Percentiles rank a stretch among this genome's conserved stretches.
Conservation (phyloP, 2,329 filamentous ascomycete genomes). For the Arthrobotrys megalospora region DNA sequence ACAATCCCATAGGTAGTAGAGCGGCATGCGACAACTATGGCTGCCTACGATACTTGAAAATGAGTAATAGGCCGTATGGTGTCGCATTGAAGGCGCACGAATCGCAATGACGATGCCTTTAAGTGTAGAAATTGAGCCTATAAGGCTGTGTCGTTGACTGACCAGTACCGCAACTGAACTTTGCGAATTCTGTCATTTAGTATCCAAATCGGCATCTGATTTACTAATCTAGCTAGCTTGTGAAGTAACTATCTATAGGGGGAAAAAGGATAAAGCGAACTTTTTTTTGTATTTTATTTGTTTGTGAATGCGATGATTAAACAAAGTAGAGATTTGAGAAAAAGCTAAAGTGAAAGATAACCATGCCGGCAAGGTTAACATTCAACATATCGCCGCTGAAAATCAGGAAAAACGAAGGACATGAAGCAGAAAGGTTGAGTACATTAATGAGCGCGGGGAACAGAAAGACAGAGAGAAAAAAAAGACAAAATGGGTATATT, state of each 20-base stretch:
- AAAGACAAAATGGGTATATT: slow-evolving; percentile 58
- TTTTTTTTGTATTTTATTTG: slow-evolving; percentile 58
- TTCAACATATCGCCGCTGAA: slow-evolving; percentile 26
- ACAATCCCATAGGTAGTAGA: not conserved
- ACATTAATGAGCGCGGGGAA: not conserved
- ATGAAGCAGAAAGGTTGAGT: slow-evolving; percentile 5
- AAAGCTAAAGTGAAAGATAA: slow-evolving; percentile 46
- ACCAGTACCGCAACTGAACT: no score
- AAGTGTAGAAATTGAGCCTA: no score
- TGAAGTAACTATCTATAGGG: not conserved
- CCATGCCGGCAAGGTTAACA: slow-evolving; percentile 58
- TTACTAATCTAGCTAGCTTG: no score
- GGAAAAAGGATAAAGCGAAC: slow-evolving; percentile 12
- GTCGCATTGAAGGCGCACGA: no score
- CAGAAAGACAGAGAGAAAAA: slow-evolving; percentile 22
- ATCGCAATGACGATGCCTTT: no score
- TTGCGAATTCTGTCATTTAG: no score
- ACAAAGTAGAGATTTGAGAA: slow-evolving; percentile 51
- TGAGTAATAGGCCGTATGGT: no score
- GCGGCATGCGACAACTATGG: not conserved
- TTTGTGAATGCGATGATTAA: slow-evolving; percentile 34
- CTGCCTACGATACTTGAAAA: no score
- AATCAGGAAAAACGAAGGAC: slow-evolving; percentile 28
- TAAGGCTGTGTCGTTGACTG: no score
- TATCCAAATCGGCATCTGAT: no score